Base-by-base conservation (phyloP, 495 filamentous ascomycete genomes). In the Cenococcum geophilum region DNA sequence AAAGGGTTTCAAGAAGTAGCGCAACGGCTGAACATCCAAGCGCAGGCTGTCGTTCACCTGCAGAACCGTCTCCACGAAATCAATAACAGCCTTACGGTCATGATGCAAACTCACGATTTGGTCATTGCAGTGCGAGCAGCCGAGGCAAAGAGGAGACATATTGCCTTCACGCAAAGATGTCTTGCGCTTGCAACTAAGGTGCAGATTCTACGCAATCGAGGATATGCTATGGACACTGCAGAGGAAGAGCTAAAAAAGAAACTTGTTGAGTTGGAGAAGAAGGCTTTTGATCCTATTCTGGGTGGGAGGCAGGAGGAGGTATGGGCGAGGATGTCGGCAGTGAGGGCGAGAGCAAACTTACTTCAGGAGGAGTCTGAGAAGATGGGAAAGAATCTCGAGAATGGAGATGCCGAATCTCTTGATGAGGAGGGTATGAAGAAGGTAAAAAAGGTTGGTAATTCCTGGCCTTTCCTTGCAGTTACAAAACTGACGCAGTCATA, bases 201-300 rank as follows among this genome's bases (percentile, higher is more conserved):
- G 0, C 93, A 99, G 74, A 84, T 96, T 21, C 73, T 97, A 72
- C 82, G 92, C 58, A 97, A 95, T 70, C 73, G 91, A 45, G 93
- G 95, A 11, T 99, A 97, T 72, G 90, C 89, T 5, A 82, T 99
- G 74, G 89, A 91, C 68, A 84, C 86, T 47, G 87, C 91, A 42
- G 93, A 99, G 76, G 93, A 99, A 72, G 85, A 88, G 64, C 74
- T 99, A 58, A 89, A 88, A 79, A 88, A 88, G 74, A 91, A 93
- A 74, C 78, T 99, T 35, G 69, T 83, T 49, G 75, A 78, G 51
- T 79, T 99, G 63, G 89, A 96, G 70, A 83, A 82, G 64, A 75
- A 74, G 18, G 82, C 92, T 16, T 86, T 87, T 57, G 95, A 99
- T 75, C 92, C 95, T 1, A 86, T 85, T 18, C 77, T 96, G 49